phyloP scores from a whole-genome alignment of 2,329 filamentous ascomycete genomes.

The Aureobasidium sp. region DNA sequence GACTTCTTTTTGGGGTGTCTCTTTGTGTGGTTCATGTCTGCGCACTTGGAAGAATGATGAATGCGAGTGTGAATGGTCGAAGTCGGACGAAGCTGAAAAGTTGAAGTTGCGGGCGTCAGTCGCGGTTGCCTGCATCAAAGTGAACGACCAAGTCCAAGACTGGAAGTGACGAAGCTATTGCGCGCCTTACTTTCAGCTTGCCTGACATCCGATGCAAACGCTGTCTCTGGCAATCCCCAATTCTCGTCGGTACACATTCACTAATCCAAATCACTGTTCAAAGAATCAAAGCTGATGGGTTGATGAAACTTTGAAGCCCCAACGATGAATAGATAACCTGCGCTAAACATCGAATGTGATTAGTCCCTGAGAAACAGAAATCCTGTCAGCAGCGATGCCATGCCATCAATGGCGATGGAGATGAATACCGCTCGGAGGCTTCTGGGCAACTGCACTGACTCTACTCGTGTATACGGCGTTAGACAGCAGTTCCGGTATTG shows the following conservation, averaged over 20 bases:
- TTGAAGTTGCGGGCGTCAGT: neutral
- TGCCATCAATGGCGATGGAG: too few relatives aligned
- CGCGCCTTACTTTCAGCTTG: too few relatives aligned
- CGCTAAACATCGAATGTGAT: neutral
- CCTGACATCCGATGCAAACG: neutral
- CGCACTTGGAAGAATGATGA: neutral
- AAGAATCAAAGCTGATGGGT: neutral
- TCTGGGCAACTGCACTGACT: too few relatives aligned
- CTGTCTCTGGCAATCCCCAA: neutral
- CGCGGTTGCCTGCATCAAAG: conserved; percentile 3
- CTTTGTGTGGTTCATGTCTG: neutral
- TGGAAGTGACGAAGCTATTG: neutral
- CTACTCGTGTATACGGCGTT: neutral
- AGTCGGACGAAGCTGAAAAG: neutral
- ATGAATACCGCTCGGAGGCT: too few relatives aligned
- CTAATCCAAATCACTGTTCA: neutral
- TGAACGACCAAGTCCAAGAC: neutral
- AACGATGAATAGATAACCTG: neutral
- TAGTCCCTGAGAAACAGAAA: too few relatives aligned
- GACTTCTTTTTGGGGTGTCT: neutral
- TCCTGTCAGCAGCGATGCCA: too few relatives aligned
- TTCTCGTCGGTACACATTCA: neutral
- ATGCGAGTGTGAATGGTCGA: neutral
- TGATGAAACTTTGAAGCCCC: neutral
- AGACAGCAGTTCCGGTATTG: neutral